Evolutionary conservation across 1,284 basidiomycete genomes (phyloP).

Genomic region (Cutaneotrichosporon cyanovorans): DNA sequence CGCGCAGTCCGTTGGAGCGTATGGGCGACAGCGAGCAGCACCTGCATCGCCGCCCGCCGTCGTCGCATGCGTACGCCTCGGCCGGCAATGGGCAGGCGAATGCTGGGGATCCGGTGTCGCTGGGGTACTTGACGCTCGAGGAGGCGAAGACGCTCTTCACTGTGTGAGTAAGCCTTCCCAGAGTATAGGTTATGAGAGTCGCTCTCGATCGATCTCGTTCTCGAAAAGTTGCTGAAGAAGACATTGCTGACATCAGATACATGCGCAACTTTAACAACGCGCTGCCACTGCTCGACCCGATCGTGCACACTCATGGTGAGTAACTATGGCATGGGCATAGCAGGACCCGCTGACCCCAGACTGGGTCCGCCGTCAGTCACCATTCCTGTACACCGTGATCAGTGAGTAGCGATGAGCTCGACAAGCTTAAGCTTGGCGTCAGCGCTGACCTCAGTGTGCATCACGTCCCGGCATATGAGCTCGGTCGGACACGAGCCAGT

Average conservation of each 20-base stretch:
- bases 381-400: slow-evolving; percentile 32
- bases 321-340: background rate
- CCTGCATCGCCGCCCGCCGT: background rate
- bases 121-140: slow-evolving; percentile 22
- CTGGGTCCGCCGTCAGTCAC: slow-evolving; percentile 22
- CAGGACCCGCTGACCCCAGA: slow-evolving; percentile 15
- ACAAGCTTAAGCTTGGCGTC: too few species aligned
- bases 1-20: background rate
- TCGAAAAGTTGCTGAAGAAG: too few species aligned
- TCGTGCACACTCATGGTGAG: slow-evolving; percentile 21
- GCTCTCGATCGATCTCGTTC: too few species aligned
- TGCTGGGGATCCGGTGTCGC: slow-evolving; percentile 23
- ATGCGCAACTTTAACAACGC: slow-evolving; percentile 24
- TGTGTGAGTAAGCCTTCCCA: too few species aligned
- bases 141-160: slow-evolving; percentile 27
- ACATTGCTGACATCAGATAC: slow-evolving; percentile 16
- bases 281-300: slow-evolving; percentile 26
- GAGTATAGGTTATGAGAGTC: too few species aligned
- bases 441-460: slow-evolving; percentile 18
- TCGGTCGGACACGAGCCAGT: slow-evolving; percentile 11
- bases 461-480: slow-evolving; percentile 27
- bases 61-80: background rate
- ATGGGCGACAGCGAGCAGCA: background rate
- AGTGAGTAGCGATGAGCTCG: slow-evolving; percentile 13
- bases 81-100: slow-evolving; percentile 1